phyloP scores from a whole-genome alignment of 805 yeast genomes.

The Sugiyamaella marilandica region DNA sequence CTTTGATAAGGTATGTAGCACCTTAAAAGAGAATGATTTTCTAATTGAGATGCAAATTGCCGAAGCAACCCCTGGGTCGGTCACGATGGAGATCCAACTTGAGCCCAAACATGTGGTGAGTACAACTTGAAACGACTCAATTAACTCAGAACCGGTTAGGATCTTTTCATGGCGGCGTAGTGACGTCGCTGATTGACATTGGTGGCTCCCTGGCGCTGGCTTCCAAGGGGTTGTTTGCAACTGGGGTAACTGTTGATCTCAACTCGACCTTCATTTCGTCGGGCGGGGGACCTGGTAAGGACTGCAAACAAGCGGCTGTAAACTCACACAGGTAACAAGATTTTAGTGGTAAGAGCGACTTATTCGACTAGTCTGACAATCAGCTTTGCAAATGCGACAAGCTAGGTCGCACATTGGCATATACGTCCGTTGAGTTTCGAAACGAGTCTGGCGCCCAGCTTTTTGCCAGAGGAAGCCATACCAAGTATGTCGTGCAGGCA shows the following conservation, averaged over 20 bases:
- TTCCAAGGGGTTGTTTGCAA: conserved; percentile 37
- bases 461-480: conserved; percentile 41
- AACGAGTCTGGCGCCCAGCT: conserved; percentile 21
- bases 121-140: background rate
- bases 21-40: background rate
- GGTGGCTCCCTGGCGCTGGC: conserved; percentile 44
- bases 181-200: conserved; percentile 38
- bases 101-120: conserved; percentile 34
- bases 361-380: background rate
- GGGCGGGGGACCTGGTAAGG: conserved; percentile 35
- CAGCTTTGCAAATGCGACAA: conserved; percentile 29
- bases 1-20: conserved; percentile 22
- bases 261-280: conserved; percentile 36
- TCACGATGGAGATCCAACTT: conserved; percentile 30
- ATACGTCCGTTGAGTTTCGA: conserved; percentile 36
- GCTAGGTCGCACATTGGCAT: conserved; percentile 40
- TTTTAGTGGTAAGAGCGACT: conserved; percentile 16
- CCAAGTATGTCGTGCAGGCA: conserved; percentile 38
- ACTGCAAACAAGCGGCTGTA: background rate
- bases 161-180: conserved; percentile 40
- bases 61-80: conserved; percentile 33
- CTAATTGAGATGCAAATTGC: conserved; percentile 26
- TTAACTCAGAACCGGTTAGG: conserved; percentile 34
- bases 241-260: conserved; percentile 42
- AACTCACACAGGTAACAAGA: conserved; percentile 15